Evolutionary conservation across 1,139 yeast species (phyloP).

Genomic region (Geotrichum candidum): DNA sequence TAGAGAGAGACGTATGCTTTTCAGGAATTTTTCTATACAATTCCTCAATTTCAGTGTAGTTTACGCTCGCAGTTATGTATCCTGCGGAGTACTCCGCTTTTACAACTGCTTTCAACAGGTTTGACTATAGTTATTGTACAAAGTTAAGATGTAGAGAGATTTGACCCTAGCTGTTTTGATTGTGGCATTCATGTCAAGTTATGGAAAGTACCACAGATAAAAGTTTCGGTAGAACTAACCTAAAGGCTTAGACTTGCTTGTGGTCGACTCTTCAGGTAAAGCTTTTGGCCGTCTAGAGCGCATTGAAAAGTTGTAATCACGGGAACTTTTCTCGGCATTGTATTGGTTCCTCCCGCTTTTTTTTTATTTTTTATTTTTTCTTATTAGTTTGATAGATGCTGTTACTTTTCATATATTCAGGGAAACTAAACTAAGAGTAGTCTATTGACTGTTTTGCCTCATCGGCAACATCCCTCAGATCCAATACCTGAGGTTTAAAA

Average conservation of each 20-base stretch:
- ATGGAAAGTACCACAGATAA: neutral
- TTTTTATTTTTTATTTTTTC: neutral
- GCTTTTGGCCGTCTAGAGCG: neutral
- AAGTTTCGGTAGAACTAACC: too few relatives aligned
- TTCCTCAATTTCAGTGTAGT: neutral
- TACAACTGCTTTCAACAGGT: neutral
- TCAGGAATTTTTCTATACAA: neutral
- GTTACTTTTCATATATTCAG: neutral
- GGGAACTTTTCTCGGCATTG: neutral
- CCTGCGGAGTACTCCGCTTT: neutral
- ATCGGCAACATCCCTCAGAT: neutral
- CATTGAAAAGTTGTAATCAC: neutral
- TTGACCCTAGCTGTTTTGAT: neutral
- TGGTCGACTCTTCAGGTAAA: too few relatives aligned
- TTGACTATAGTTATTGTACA: neutral
- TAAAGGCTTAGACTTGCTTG: too few relatives aligned
- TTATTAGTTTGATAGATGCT: neutral
- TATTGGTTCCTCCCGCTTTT: neutral
- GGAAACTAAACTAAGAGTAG: neutral
- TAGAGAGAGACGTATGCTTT: neutral
- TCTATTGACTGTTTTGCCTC: neutral
- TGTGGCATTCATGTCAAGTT: neutral
- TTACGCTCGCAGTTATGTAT: neutral
- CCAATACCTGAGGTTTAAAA: neutral
- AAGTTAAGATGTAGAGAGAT: neutral